Base-by-base conservation (phyloP, 805 yeast genomes). In the Brettanomyces anomalus region DNA sequence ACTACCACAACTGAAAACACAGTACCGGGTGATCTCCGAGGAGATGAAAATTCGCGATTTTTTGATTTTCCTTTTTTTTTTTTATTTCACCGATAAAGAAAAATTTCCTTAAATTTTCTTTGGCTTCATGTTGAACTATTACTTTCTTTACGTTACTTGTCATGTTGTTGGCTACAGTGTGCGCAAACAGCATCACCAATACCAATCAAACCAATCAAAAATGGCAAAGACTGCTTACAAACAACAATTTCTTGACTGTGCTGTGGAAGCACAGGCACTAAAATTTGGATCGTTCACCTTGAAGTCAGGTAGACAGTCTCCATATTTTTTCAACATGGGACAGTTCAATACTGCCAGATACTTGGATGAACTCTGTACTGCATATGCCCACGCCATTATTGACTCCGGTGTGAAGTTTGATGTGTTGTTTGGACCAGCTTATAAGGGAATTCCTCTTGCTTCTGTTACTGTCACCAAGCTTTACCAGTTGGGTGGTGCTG, bases 281-380 rank as follows among this genome's bases (percentile, higher is more conserved):
- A 78, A 81, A 58, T 93, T 90, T 60, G 97, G 97, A 41, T 63
- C 72, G 40, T 90, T 86, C 74, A 87, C 95, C 13, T 74, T 90
- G 61, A 90, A 90, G 64, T 82, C 94, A 2, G 97, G 97, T 19
- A 78, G 98, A 54, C 66, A 69, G 45, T 89, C 97, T n/a, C 98
- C 98, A 40, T 90, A 93, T 64, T 90, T 93, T 58, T 89, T 90
- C 76, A 89, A 89, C 66, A 66, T 87, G 65, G 97, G 97, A n/a
- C 72, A 81, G 44, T 87, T 90, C 75, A 76, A 76, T 64, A 78
- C 87, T 6, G 96, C 96, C 33, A 75, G 74, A 50, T 72, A 83
- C 45, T 70, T 90, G 47, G 77, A 86, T n/a, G 77, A 79, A 34
- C 70, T 90, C 53, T 96, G 96, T 17, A 75, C 81, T 5, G 83